Conservation (phyloP, 2,329 filamentous ascomycete genomes). For the Exophiala sideris region DNA sequence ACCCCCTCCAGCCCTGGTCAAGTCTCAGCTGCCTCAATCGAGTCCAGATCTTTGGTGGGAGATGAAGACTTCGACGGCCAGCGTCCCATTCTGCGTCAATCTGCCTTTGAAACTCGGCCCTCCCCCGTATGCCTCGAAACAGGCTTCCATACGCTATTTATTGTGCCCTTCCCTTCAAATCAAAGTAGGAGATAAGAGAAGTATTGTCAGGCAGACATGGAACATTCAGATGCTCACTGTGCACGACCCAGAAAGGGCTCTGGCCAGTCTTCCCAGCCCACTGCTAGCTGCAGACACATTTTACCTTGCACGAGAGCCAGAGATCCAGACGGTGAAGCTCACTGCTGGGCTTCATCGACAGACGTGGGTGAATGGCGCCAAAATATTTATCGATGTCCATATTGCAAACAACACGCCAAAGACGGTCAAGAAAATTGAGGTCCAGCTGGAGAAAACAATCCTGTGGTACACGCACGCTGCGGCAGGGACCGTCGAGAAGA, state of each 20-base stretch:
- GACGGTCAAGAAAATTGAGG: slow-evolving; percentile 48
- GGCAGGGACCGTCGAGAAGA: slow-evolving; percentile 48
- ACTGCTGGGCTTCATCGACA: slow-evolving; percentile 56
- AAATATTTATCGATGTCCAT: slow-evolving; percentile 54
- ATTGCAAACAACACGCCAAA: slow-evolving; percentile 49
- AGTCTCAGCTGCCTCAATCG: slow-evolving; percentile 38
- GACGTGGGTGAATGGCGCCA: slow-evolving; percentile 57
- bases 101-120: slow-evolving; percentile 54
- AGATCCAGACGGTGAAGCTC: slow-evolving; percentile 45
- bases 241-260: slow-evolving; percentile 55
- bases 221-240: slow-evolving; percentile 52
- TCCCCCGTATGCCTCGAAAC: slow-evolving; percentile 52
- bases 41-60: slow-evolving; percentile 43
- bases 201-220: slow-evolving; percentile 50
- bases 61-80: slow-evolving; percentile 45
- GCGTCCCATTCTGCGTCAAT: slow-evolving; percentile 52
- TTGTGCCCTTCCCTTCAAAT: slow-evolving; percentile 48
- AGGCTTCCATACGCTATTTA: slow-evolving; percentile 50
- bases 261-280: slow-evolving; percentile 48
- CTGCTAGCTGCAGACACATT: slow-evolving; percentile 39
- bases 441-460: slow-evolving; percentile 46
- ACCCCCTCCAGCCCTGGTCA: slow-evolving; percentile 50
- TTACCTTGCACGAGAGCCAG: slow-evolving; percentile 40
- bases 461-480: slow-evolving; percentile 38
- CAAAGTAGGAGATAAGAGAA: slow-evolving; percentile 46